phyloP scores from a whole-genome alignment of 176 grass and related monocot genomes.

The Bolboschoenus planiculmis region DNA sequence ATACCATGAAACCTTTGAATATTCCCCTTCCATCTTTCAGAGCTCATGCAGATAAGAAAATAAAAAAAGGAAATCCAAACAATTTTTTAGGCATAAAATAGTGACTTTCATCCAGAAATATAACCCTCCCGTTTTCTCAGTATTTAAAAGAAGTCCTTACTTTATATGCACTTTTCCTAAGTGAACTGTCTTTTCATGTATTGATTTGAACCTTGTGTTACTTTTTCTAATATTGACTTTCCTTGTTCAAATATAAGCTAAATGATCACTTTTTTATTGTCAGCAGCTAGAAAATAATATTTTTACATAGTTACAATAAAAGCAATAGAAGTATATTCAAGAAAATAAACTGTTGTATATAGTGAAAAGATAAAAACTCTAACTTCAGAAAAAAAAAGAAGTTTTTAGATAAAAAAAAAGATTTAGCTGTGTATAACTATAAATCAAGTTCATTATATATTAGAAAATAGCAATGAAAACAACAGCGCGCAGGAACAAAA shows the following conservation, averaged over 20 bases:
- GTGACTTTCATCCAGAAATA: background rate
- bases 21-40: constrained; percentile 24
- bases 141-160: background rate
- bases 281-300: background rate
- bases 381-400: no score
- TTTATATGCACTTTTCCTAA: constrained; percentile 11
- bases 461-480: background rate
- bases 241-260: background rate
- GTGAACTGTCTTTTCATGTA: background rate
- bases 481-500: background rate
- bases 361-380: background rate
- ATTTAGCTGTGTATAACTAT: background rate
- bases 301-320: background rate
- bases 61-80: background rate
- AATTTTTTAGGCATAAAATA: background rate
- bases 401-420: background rate
- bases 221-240: background rate
- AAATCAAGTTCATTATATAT: background rate
- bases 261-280: background rate
- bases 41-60: background rate
- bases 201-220: background rate
- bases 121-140: constrained; percentile 1
- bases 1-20: constrained; percentile 11
- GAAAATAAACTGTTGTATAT: background rate
- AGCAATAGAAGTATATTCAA: background rate